These are phyloP conservation scores for Nicotiana obtusifolia DNA, from an alignment of 257 asterid species.

Conservation along the genomic window DNA sequence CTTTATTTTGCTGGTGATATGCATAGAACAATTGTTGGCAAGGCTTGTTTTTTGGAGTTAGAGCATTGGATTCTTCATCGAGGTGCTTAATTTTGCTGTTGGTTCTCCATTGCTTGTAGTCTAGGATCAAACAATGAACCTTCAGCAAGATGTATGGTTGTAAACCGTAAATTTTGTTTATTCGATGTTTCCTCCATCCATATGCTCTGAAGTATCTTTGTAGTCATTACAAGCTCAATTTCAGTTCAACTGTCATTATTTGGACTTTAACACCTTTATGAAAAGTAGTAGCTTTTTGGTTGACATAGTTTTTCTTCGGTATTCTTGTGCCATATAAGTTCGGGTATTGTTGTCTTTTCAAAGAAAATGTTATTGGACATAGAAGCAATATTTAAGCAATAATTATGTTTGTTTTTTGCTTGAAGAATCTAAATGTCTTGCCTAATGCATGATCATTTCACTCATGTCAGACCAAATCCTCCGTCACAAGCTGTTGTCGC, in stretches of 20 bases:
- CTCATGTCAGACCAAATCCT: constrained; percentile 77
- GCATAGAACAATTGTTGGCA: neutral
- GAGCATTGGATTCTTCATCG: neutral
- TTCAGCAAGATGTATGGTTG: constrained; percentile 2
- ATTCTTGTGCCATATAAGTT: neutral
- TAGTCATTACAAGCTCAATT: neutral
- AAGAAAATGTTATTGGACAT: neutral
- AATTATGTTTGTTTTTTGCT: neutral
- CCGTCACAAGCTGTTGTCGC: constrained; percentile 95
- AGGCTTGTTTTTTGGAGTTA: neutral
- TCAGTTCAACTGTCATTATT: neutral
- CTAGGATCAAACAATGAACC: neutral
- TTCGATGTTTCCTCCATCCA: neutral
- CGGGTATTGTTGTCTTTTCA: neutral
- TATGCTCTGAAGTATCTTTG: constrained; percentile 5
- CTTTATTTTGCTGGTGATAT: neutral
- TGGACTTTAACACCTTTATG: constrained; percentile 1
- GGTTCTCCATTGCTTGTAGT: neutral
- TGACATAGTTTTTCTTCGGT: neutral
- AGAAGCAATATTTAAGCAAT: neutral
- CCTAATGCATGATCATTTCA: constrained; percentile 6
- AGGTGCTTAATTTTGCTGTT: neutral
- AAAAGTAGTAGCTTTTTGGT: neutral
- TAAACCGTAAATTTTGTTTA: neutral
- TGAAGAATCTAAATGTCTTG: neutral